Evolutionary conservation across 2,329 filamentous ascomycete genomes (phyloP).

Genomic region (Achaetomium macrosporum): DNA sequence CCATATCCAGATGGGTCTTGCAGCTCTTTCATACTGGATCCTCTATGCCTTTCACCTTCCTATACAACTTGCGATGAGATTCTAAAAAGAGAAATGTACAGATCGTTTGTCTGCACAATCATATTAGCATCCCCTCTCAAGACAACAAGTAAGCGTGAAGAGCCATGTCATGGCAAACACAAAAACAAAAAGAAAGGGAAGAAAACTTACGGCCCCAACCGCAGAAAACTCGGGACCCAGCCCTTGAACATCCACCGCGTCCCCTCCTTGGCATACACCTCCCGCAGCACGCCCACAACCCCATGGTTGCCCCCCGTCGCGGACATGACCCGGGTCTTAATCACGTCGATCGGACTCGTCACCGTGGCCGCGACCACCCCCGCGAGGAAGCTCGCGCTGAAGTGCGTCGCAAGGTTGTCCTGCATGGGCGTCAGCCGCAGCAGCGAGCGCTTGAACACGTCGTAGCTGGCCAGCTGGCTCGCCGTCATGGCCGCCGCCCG

Average conservation of each 20-base stretch:
- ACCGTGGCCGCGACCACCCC: conserved; percentile 80
- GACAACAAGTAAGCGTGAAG: neutral
- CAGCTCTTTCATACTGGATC: conserved; percentile 27
- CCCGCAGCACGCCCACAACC: conserved; percentile 54
- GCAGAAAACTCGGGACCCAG: conserved; percentile 72
- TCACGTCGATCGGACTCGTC: conserved; percentile 79
- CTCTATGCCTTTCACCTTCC: conserved; percentile 43
- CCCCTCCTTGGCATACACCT: conserved; percentile 67
- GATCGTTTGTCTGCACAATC: conserved; percentile 61
- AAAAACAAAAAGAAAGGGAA: conserved; percentile 18
- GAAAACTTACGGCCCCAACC: conserved; percentile 54
- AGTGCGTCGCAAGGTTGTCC: conserved; percentile 71
- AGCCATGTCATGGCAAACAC: neutral
- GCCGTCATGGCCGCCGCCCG: conserved; percentile 85
- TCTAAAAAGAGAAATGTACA: conserved; percentile 83
- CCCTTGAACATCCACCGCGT: conserved; percentile 82
- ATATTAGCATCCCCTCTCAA: conserved; percentile 10
- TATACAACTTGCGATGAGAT: conserved; percentile 75
- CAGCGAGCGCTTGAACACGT: conserved; percentile 69
- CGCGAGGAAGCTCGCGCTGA: conserved; percentile 69
- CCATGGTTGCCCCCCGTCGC: conserved; percentile 42
- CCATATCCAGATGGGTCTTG: conserved; percentile 21
- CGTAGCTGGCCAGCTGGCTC: conserved; percentile 77
- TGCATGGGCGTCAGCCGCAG: conserved; percentile 60
- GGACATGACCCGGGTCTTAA: conserved; percentile 86